These are phyloP conservation scores for Backusella westeae DNA, from an alignment of 192 early-diverging fungal genomes.

Conservation along the genomic window DNA sequence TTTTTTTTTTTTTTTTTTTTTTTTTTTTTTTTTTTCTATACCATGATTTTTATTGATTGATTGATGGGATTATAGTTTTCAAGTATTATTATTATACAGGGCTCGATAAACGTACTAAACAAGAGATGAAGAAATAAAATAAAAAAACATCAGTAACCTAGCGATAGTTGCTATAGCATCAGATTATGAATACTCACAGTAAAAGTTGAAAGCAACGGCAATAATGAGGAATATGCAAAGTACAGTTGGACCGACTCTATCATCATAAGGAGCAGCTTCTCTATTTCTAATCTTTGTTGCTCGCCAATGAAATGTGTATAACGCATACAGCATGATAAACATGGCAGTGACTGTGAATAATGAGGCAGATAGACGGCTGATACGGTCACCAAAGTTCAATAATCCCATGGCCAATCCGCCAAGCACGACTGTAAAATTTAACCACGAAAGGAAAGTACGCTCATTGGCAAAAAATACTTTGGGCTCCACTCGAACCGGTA, in stretches of 20 bases:
- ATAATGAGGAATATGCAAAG: conserved; percentile 63
- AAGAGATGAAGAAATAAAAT: background rate
- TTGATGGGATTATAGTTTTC: background rate
- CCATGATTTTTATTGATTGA: background rate
- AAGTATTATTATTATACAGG: background rate
- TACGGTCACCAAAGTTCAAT: conserved; percentile 77
- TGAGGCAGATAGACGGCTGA: conserved; percentile 50
- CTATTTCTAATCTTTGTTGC: conserved; percentile 71
- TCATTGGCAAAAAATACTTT: conserved; percentile 97
- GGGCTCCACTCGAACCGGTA: conserved; percentile 76
- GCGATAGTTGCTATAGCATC: background rate
- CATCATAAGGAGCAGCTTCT: conserved; percentile 78
- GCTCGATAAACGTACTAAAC: background rate
- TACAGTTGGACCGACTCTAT: conserved; percentile 70
- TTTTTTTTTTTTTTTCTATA: background rate
- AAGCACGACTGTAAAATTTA: conserved; percentile 77
- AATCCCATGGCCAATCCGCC: conserved; percentile 74
- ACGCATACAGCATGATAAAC: conserved; percentile 76
- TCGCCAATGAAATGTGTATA: conserved; percentile 76
- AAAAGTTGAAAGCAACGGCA: conserved; percentile 73
- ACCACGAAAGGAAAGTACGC: conserved; percentile 88
- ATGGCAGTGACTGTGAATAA: conserved; percentile 59
- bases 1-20: background rate
- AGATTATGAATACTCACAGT: conserved; percentile 19
- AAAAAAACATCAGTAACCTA: background rate